A percentile compares a stretch with the other conserved stretches of the same genome.
Conservation (phyloP, 495 filamentous ascomycete species). For the Xeromyces bisporus region DNA sequence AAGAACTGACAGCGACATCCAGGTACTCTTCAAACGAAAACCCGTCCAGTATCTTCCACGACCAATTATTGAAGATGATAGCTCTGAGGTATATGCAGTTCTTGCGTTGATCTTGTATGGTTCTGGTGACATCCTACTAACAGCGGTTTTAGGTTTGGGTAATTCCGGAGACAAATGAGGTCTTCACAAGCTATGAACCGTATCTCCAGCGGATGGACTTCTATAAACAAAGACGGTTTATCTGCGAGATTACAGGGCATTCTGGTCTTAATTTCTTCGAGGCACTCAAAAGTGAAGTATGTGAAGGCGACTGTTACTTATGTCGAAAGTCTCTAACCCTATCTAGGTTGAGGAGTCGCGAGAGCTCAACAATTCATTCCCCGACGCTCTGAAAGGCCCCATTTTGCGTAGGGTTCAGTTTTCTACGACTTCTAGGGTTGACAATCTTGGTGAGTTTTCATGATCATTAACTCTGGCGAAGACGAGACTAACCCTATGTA, state of each 20-base stretch:
- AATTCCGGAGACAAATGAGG: constrained; percentile 74
- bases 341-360: constrained; percentile 61
- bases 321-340: not conserved
- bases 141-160: constrained; percentile 59
- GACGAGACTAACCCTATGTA: too few relatives aligned
- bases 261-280: constrained; percentile 89
- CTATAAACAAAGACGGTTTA: constrained; percentile 84
- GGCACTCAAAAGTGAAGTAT: constrained; percentile 81
- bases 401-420: constrained; percentile 84
- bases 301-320: constrained; percentile 10
- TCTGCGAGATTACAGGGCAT: constrained; percentile 88
- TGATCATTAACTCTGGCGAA: too few relatives aligned
- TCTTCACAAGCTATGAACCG: constrained; percentile 76
- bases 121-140: too few relatives aligned
- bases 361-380: constrained; percentile 82
- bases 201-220: constrained; percentile 83
- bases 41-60: constrained; percentile 68
- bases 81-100: constrained; percentile 46
- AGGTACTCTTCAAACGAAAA: constrained; percentile 95
- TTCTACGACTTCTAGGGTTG: constrained; percentile 75
- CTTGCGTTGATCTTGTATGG: too few relatives aligned
- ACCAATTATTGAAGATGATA: constrained; percentile 61
- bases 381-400: constrained; percentile 78
- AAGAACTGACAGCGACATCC: constrained; percentile 9
- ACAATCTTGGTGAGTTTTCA: constrained; percentile 55